Evolutionary conservation across 345 rosid species (phyloP).

Genomic region (Eucalyptus marginata): DNA sequence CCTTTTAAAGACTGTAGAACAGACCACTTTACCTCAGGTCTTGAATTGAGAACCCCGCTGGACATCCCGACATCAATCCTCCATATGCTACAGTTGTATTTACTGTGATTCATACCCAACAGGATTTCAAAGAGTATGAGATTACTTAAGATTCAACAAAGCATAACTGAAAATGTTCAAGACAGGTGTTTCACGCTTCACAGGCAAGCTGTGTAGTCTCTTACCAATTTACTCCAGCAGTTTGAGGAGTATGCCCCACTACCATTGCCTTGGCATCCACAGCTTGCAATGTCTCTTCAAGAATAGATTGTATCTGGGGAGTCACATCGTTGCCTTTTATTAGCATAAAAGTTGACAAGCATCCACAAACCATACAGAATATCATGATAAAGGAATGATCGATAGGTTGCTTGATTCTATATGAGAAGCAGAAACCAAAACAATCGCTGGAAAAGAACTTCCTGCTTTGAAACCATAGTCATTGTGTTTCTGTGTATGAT

Average conservation of each 20-base stretch:
- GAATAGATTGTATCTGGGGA: slow-evolving; percentile 45
- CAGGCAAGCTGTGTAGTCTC: not conserved
- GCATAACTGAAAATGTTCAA: not conserved
- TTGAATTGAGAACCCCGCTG: slow-evolving; percentile 77
- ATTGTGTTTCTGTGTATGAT: not conserved
- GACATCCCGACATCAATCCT: slow-evolving; percentile 96
- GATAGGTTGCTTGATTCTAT: not conserved
- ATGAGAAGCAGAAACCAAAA: not conserved
- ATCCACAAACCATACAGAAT: not conserved
- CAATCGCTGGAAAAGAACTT: not conserved
- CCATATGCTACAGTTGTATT: slow-evolving; percentile 81
- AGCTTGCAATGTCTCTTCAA: slow-evolving; percentile 53
- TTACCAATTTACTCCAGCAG: slow-evolving; percentile 77
- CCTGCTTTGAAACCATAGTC: not conserved
- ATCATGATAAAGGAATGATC: not conserved
- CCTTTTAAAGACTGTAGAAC: not conserved
- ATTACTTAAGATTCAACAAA: not conserved
- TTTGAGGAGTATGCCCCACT: slow-evolving; percentile 96
- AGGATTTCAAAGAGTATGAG: not conserved
- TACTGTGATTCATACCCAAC: slow-evolving; percentile 23
- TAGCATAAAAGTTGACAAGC: not conserved
- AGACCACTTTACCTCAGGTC: slow-evolving; percentile 68
- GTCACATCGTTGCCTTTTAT: not conserved
- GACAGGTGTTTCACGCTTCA: not conserved
- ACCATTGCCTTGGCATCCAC: slow-evolving; percentile 85